phyloP scores from a whole-genome alignment of 1,139 yeast species.

The Yamadazyma siamensis region DNA sequence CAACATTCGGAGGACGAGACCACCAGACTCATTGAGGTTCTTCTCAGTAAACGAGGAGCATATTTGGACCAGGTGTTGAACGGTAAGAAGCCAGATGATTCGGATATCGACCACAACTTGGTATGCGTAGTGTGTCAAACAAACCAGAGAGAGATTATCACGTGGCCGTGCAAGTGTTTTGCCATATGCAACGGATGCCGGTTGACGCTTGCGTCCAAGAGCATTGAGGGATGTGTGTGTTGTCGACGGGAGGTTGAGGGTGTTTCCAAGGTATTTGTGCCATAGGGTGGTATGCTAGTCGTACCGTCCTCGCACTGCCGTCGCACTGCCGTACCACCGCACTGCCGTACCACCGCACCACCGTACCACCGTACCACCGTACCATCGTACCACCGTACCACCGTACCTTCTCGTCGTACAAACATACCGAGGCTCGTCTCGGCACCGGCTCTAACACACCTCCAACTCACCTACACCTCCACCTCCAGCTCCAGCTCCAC shows the following conservation, averaged over 20 bases:
- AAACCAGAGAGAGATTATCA: conserved; percentile 67
- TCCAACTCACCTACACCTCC: no score
- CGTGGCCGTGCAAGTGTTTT: conserved; percentile 93
- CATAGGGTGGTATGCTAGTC: conserved; percentile 24
- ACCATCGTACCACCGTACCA: no score
- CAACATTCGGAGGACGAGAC: conserved; percentile 19
- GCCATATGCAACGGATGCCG: conserved; percentile 87
- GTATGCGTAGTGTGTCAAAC: conserved; percentile 82
- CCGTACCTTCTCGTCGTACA: no score
- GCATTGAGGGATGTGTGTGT: conserved; percentile 79
- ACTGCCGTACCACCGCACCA: no score
- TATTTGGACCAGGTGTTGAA: conserved; percentile 7
- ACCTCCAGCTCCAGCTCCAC: no score
- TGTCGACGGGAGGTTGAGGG: conserved; percentile 73
- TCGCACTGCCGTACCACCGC: no score
- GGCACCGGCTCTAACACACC: no score
- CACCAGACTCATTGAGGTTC: conserved; percentile 19
- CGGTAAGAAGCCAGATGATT: conserved; percentile 2
- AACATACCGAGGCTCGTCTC: no score
- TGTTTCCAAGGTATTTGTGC: conserved; percentile 49
- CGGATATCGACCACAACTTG: conserved; percentile 15
- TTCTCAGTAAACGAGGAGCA: conserved; percentile 16
- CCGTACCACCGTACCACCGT: no score
- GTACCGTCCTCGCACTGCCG: no score
- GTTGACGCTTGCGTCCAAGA: conserved; percentile 67